These are phyloP conservation scores for Paramecium biaurelia DNA, from an alignment of 73 alveolate species.

Conservation along the genomic window DNA sequence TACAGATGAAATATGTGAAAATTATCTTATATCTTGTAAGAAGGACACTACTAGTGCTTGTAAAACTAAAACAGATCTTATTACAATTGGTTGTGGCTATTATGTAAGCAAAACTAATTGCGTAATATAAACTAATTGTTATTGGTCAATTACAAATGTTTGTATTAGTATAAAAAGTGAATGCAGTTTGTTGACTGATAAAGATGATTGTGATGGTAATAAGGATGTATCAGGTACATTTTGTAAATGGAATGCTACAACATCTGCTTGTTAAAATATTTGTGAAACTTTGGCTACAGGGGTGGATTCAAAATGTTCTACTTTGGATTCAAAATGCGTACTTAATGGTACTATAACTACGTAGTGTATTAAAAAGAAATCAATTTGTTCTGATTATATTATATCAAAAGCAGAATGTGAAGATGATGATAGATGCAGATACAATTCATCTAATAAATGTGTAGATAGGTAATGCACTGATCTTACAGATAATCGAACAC, in stretches of 20 bases:
- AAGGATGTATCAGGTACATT: background rate
- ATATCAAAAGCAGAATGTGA: background rate
- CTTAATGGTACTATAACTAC: background rate
- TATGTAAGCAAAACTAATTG: background rate
- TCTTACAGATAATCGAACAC: background rate
- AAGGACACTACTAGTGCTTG: background rate
- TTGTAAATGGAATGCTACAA: background rate
- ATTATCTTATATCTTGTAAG: background rate
- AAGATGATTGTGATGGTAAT: background rate
- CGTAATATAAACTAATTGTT: background rate
- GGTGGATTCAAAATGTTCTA: background rate
- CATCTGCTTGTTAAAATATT: background rate
- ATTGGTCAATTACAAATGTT: background rate
- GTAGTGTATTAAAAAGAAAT: background rate
- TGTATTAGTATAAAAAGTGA: background rate
- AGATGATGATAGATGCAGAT: background rate
- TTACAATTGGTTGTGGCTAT: background rate
- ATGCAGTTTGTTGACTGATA: background rate
- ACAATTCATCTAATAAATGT: background rate
- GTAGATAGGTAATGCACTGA: background rate
- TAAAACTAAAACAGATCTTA: background rate
- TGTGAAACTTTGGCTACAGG: background rate
- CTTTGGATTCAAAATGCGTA: background rate
- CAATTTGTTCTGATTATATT: background rate
- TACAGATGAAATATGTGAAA: background rate